Evolutionary conservation across 371 early-diverging fungal species (phyloP).

Genomic region (Rhizomucor miehei): DNA sequence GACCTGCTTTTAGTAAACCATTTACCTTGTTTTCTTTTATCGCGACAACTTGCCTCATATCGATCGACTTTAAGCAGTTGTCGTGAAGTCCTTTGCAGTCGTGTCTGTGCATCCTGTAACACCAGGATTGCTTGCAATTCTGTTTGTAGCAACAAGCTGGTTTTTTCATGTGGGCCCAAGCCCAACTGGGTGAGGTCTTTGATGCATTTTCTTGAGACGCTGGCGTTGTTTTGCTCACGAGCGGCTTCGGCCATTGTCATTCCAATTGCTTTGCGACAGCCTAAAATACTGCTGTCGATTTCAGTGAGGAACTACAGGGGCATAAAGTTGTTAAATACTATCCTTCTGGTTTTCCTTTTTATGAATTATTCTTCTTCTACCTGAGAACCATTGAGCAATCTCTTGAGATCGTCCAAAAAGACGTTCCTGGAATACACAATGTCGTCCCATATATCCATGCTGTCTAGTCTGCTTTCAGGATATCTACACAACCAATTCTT

Average conservation of each 20-base stretch:
- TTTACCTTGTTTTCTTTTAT: conserved; percentile 5
- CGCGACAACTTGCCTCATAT: too few relatives aligned
- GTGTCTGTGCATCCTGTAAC: background rate
- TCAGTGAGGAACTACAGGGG: too few relatives aligned
- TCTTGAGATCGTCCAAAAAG: conserved; percentile 26
- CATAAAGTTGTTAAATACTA: too few relatives aligned
- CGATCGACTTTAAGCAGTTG: background rate
- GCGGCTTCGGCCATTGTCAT: conserved; percentile 51
- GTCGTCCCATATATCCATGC: conserved; percentile 55
- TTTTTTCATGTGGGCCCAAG: conserved; percentile 3
- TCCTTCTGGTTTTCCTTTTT: background rate
- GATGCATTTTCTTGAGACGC: conserved; percentile 44
- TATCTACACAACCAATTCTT: conserved; percentile 12
- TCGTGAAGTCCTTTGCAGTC: background rate
- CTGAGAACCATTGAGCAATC: background rate
- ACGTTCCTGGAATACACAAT: conserved; percentile 29
- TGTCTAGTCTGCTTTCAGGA: conserved; percentile 35
- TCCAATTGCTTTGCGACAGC: conserved; percentile 13
- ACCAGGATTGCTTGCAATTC: background rate
- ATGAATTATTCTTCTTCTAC: background rate
- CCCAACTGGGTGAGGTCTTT: conserved; percentile 16
- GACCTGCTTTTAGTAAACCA: too few relatives aligned
- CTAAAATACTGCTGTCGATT: too few relatives aligned
- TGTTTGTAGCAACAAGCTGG: background rate
- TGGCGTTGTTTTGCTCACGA: conserved; percentile 52